phyloP scores from a whole-genome alignment of 2,329 filamentous ascomycete genomes.

The Cytospora leucostoma region DNA sequence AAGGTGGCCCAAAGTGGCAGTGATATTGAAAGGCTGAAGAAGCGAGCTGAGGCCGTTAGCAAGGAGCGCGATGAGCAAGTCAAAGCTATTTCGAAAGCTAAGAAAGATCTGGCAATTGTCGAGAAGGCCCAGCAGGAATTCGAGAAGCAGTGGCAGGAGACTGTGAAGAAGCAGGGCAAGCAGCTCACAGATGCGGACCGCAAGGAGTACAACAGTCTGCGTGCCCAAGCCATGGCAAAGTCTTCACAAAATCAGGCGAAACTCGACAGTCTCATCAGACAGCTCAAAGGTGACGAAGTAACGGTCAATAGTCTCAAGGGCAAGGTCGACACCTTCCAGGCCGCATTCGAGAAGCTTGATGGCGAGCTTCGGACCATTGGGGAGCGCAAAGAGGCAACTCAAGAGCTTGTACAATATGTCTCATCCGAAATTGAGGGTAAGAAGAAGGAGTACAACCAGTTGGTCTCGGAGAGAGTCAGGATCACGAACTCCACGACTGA shows the following conservation, averaged over 20 bases:
- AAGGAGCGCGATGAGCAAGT: constrained; percentile 77
- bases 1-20: constrained; percentile 80
- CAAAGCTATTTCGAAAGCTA: constrained; percentile 68
- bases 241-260: constrained; percentile 80
- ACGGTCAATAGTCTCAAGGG: constrained; percentile 86
- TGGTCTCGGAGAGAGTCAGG: constrained; percentile 80
- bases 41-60: constrained; percentile 67
- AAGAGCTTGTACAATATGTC: constrained; percentile 66
- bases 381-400: constrained; percentile 66
- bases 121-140: constrained; percentile 88
- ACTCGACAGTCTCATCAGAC: constrained; percentile 82
- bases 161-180: constrained; percentile 82
- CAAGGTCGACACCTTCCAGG: constrained; percentile 79
- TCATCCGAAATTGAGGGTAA: constrained; percentile 78
- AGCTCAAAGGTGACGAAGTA: constrained; percentile 88
- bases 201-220: constrained; percentile 84
- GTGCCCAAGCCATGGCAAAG: constrained; percentile 80
- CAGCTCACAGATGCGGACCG: constrained; percentile 84
- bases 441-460: constrained; percentile 85
- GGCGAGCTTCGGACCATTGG: constrained; percentile 69
- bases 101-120: constrained; percentile 80
- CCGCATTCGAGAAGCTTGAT: constrained; percentile 72
- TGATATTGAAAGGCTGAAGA: constrained; percentile 68
- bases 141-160: constrained; percentile 83
- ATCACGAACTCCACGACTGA: constrained; percentile 82